A percentile compares a stretch with the other conserved stretches of the same genome.
Conservation (phyloP, 306 rosid species). For the Coriaria nepalensis region DNA sequence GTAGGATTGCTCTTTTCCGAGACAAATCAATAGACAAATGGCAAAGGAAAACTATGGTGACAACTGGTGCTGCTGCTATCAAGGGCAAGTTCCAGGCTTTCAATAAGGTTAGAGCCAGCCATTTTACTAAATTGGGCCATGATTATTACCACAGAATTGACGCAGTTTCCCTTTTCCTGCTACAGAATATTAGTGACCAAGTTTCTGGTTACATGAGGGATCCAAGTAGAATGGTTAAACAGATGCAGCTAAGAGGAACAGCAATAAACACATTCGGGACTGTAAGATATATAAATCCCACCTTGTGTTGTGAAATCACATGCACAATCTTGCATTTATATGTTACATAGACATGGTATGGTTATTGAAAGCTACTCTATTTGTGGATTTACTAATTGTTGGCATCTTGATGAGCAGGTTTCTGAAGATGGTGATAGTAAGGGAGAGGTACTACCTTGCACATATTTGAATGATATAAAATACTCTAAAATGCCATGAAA, state of each 20-base stretch:
- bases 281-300: conserved; percentile 30
- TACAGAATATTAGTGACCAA: conserved; percentile 70
- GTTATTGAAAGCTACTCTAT: neutral
- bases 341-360: neutral
- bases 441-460: conserved; percentile 27
- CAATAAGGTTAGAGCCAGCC: conserved; percentile 53
- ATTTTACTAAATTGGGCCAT: conserved; percentile 7
- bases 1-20: conserved; percentile 59
- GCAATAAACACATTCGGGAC: conserved; percentile 43
- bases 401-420: conserved; percentile 31
- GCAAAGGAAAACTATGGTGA: conserved; percentile 86
- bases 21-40: conserved; percentile 75
- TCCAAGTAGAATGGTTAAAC: conserved; percentile 80
- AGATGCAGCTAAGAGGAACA: conserved; percentile 63
- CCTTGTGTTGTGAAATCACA: neutral
- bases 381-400: conserved; percentile 13
- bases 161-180: conserved; percentile 4
- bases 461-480: neutral
- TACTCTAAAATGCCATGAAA: neutral
- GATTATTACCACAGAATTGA: neutral
- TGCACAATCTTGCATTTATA: neutral
- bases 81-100: conserved; percentile 73
- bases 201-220: conserved; percentile 83
- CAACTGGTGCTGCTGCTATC: conserved; percentile 82
- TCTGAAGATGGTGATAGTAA: conserved; percentile 16